These are phyloP conservation scores for Podospora pseudoanserina DNA, from an alignment of 495 filamentous ascomycete species.

Conservation along the genomic window DNA sequence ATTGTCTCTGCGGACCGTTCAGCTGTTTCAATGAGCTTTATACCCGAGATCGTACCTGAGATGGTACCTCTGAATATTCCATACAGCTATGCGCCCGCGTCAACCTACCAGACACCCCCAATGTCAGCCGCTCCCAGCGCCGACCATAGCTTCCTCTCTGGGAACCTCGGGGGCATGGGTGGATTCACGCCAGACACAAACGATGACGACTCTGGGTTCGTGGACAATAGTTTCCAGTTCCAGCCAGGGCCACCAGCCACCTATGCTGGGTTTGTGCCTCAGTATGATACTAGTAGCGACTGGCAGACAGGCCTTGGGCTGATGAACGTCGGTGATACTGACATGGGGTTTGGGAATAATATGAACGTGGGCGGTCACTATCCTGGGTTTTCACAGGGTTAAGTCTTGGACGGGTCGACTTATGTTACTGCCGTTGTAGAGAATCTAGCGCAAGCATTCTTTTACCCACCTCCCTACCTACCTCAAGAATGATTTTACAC, in stretches of 20 bases:
- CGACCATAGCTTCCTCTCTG: not conserved
- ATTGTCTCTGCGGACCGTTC: conserved; percentile 7
- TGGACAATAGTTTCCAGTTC: conserved; percentile 6
- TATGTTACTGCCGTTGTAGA: not conserved
- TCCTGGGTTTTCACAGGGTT: conserved; percentile 7
- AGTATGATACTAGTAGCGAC: not conserved
- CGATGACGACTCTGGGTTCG: conserved; percentile 13
- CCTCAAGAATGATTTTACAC: no score
- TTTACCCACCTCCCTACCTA: not conserved
- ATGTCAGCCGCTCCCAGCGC: not conserved
- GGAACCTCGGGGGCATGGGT: not conserved
- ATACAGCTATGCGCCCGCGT: conserved; percentile 1
- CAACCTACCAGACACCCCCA: conserved; percentile 9
- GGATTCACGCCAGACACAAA: not conserved
- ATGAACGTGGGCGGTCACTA: not conserved
- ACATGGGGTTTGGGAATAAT: conserved; percentile 3
- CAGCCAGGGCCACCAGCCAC: conserved; percentile 3
- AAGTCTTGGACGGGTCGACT: not conserved
- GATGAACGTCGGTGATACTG: not conserved
- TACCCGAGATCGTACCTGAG: not conserved
- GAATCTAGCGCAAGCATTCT: not conserved
- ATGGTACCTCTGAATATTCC: not conserved
- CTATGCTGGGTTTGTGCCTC: conserved; percentile 9
- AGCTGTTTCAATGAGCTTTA: conserved; percentile 12
- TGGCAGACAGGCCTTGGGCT: conserved; percentile 12